Evolutionary conservation across 306 rosid genomes (phyloP).

Genomic region (Acacia acuminata): DNA sequence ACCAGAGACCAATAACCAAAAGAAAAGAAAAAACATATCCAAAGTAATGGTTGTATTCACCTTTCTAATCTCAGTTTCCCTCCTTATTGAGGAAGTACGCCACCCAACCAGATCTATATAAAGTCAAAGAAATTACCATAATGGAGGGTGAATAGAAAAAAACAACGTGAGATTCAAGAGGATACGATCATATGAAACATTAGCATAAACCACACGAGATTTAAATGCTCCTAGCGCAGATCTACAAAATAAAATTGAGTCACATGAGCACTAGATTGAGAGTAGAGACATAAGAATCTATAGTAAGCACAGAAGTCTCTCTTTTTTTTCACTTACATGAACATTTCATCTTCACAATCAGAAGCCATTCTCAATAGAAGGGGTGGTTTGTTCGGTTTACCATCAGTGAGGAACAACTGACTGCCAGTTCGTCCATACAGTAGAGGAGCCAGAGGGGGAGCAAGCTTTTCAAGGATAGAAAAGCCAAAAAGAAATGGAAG

Average conservation of each 20-base stretch:
- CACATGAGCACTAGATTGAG: slow-evolving; percentile 28
- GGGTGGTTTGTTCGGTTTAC: slow-evolving; percentile 80
- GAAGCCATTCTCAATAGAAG: slow-evolving; percentile 95
- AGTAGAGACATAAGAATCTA: neutral
- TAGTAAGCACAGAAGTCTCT: neutral
- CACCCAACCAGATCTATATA: slow-evolving; percentile 94
- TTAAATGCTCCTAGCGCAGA: slow-evolving; percentile 85
- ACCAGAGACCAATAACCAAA: slow-evolving; percentile 22
- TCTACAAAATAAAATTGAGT: slow-evolving; percentile 54
- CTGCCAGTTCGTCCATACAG: slow-evolving; percentile 85
- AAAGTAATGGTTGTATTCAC: slow-evolving; percentile 46
- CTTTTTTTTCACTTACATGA: slow-evolving; percentile 58
- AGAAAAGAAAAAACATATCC: neutral
- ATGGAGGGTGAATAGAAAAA: slow-evolving; percentile 25
- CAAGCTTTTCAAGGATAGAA: slow-evolving; percentile 82
- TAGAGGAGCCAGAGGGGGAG: slow-evolving; percentile 81
- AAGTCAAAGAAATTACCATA: slow-evolving; percentile 49
- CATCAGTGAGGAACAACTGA: slow-evolving; percentile 94
- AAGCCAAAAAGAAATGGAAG: slow-evolving; percentile 88
- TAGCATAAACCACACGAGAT: slow-evolving; percentile 76
- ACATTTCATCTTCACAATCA: slow-evolving; percentile 78
- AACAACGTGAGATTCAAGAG: slow-evolving; percentile 23
- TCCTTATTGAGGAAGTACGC: slow-evolving; percentile 98
- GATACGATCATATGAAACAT: slow-evolving; percentile 98
- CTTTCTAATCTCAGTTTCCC: slow-evolving; percentile 74